Conservation (phyloP, 176 grass and related monocot species). For the Poa annua region DNA sequence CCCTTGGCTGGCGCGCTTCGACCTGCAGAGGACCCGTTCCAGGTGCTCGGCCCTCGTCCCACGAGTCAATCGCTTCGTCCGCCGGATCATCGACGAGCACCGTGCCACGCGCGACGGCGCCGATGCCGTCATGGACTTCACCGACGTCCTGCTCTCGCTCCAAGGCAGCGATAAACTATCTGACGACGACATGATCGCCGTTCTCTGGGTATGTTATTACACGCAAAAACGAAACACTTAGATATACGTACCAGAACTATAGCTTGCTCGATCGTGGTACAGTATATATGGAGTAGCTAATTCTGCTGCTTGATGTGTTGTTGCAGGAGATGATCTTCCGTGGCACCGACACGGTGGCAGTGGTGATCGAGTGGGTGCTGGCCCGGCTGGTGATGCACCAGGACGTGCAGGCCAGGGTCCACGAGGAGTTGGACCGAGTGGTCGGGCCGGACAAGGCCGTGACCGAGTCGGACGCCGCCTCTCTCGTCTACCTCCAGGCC, state of each 20-base stretch:
- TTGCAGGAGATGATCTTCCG: conserved; percentile 91
- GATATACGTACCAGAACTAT: too few species aligned
- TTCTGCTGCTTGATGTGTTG: neutral
- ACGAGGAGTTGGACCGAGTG: conserved; percentile 67
- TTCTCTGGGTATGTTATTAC: conserved; percentile 65
- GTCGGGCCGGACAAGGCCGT: conserved; percentile 44
- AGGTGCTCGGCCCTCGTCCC: conserved; percentile 64
- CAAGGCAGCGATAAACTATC: conserved; percentile 64
- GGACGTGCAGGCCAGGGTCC: conserved; percentile 66
- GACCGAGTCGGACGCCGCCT: conserved; percentile 36
- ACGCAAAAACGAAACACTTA: neutral
- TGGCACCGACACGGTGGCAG: conserved; percentile 85
- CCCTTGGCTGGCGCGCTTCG: conserved; percentile 49
- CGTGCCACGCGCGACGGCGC: neutral
- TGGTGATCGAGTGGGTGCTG: conserved; percentile 80
- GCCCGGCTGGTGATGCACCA: conserved; percentile 59
- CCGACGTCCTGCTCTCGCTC: conserved; percentile 73
- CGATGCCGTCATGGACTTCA: conserved; percentile 48
- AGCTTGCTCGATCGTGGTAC: neutral
- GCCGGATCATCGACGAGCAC: conserved; percentile 69
- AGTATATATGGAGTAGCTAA: too few species aligned
- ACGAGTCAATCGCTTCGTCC: conserved; percentile 61
- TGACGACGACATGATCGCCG: conserved; percentile 70
- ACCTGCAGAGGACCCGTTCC: conserved; percentile 55
- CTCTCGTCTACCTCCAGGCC: conserved; percentile 59